A percentile compares a stretch with the other conserved stretches of the same genome.
These are phyloP conservation scores for Diaporthe amygdali DNA, from an alignment of 2,329 filamentous ascomycete genomes.

Conservation along the genomic window DNA sequence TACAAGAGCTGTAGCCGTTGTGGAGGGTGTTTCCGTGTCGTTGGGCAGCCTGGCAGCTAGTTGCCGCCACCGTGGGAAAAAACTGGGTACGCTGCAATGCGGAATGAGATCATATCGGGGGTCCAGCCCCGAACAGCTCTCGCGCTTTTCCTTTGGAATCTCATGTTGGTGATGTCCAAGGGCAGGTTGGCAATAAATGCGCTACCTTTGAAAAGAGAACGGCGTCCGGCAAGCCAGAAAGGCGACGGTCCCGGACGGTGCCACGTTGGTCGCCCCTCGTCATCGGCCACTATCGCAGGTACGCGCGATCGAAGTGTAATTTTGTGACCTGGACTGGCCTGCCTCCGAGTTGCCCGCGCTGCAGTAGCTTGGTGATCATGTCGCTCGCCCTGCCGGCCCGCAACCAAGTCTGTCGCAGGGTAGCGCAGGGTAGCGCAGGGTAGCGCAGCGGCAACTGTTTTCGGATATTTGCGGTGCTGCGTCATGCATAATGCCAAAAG, in stretches of 20 bases:
- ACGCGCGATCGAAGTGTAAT: slow-evolving; percentile 8
- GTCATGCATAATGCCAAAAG: slow-evolving; percentile 17
- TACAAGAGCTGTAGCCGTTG: not conserved
- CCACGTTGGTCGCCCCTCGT: slow-evolving; percentile 10
- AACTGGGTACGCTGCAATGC: slow-evolving; percentile 8
- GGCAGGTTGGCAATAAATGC: not conserved
- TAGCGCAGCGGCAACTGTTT: slow-evolving; percentile 12
- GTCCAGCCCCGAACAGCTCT: not conserved
- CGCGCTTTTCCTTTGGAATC: not conserved
- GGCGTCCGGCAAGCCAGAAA: not conserved
- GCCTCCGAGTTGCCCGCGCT: not conserved
- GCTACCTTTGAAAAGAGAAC: not conserved
- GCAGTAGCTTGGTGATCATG: slow-evolving; percentile 10
- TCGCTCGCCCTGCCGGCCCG: slow-evolving; percentile 14
- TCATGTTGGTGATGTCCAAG: not conserved
- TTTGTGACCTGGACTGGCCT: not conserved
- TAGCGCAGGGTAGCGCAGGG: slow-evolving; percentile 1
- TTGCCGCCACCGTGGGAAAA: slow-evolving; percentile 4
- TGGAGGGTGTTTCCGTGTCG: slow-evolving; percentile 9
- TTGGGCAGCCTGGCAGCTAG: slow-evolving; percentile 1
- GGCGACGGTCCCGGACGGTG: slow-evolving; percentile 4
- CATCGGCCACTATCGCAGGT: slow-evolving; percentile 14
- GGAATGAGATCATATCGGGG: slow-evolving; percentile 1
- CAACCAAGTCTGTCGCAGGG: slow-evolving; percentile 1
- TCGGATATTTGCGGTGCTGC: not conserved